These are phyloP conservation scores for Krasilnikovozyma curviuscula DNA, from an alignment of 768 basidiomycete species.

Conservation along the genomic window DNA sequence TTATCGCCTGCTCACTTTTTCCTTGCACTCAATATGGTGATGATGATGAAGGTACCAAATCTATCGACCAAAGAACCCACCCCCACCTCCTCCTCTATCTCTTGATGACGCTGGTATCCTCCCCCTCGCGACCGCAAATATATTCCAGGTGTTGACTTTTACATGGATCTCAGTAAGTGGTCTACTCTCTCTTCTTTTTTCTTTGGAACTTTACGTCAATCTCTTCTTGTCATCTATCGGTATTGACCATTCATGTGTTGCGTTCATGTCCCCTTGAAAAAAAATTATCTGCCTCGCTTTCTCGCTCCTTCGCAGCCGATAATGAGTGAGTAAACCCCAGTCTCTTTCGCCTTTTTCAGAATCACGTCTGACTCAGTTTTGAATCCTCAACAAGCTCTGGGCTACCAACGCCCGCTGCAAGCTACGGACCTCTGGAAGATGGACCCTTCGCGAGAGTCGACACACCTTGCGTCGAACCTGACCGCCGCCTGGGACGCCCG, in stretches of 20 bases:
- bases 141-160: slow-evolving; percentile 44
- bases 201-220: not conserved
- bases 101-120: slow-evolving; percentile 43
- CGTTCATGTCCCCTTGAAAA: too few relatives aligned
- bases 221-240: too few relatives aligned
- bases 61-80: slow-evolving; percentile 36
- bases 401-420: slow-evolving; percentile 53
- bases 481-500: not conserved
- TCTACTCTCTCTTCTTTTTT: not conserved
- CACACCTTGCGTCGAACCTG: not conserved
- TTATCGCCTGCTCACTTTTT: too few relatives aligned
- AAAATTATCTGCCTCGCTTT: too few relatives aligned
- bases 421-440: slow-evolving; percentile 58
- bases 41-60: too few relatives aligned
- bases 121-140: slow-evolving; percentile 40
- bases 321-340: too few relatives aligned
- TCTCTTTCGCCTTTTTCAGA: too few relatives aligned
- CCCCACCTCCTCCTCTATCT: slow-evolving; percentile 37
- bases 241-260: too few relatives aligned
- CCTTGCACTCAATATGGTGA: too few relatives aligned
- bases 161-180: slow-evolving; percentile 34
- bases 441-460: slow-evolving; percentile 13
- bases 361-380: too few relatives aligned
- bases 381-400: slow-evolving; percentile 30
- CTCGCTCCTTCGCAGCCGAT: too few relatives aligned